Evolutionary conservation across 768 basidiomycete genomes (phyloP).

Genomic region (Phallus indusiatus): DNA sequence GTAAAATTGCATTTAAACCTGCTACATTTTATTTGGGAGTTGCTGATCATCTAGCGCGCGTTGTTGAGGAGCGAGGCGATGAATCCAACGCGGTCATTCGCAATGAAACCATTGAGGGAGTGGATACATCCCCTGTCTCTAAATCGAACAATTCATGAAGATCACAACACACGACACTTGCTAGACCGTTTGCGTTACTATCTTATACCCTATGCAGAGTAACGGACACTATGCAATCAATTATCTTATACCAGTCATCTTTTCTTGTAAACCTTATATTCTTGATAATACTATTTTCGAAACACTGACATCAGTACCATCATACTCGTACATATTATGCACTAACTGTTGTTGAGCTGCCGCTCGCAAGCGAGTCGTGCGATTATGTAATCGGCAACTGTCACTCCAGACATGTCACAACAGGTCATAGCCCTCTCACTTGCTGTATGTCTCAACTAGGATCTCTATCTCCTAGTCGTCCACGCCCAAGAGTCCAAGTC

Average conservation of each 20-base stretch:
- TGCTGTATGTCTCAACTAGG: background rate
- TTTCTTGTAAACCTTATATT: constrained; percentile 6
- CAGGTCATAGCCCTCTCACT: background rate
- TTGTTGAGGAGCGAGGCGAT: constrained; percentile 50
- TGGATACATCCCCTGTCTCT: background rate
- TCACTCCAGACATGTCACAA: background rate
- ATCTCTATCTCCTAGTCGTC: background rate
- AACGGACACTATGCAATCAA: too few species aligned
- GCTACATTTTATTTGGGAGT: constrained; percentile 86
- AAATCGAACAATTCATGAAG: background rate
- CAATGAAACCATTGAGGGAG: background rate
- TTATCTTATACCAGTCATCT: too few species aligned
- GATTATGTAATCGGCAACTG: background rate
- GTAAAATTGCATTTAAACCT: constrained; percentile 84
- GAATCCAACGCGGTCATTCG: background rate
- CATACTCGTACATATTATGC: too few species aligned
- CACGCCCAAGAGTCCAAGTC: background rate
- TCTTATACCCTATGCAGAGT: too few species aligned
- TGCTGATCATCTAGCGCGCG: constrained; percentile 65
- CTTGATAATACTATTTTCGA: constrained; percentile 18
- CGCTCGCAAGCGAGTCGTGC: too few species aligned
- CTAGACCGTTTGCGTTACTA: too few species aligned
- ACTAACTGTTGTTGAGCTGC: too few species aligned
- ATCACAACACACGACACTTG: too few species aligned
- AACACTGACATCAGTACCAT: background rate